Percentiles rank a stretch among this genome's conserved stretches.
Conservation (phyloP, 441 rosid genomes). For the Erodium texanum region DNA sequence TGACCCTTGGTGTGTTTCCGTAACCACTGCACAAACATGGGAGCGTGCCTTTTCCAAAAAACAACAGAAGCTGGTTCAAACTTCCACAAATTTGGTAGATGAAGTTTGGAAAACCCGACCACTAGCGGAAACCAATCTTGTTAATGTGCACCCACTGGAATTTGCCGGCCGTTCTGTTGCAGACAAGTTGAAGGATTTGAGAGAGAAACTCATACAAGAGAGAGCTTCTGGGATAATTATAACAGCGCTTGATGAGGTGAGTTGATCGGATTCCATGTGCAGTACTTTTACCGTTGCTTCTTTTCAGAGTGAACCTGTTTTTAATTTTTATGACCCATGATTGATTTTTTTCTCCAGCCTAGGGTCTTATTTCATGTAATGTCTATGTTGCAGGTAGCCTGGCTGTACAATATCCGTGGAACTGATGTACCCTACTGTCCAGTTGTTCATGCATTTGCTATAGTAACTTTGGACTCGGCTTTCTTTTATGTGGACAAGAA, state of each 20-base stretch:
- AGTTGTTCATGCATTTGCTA: constrained; percentile 89
- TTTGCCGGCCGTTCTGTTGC: constrained; percentile 65
- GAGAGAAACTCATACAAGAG: constrained; percentile 49
- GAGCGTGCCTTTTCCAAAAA: constrained; percentile 48
- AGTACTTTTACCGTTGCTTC: constrained; percentile 1
- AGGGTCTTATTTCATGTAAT: constrained; percentile 3
- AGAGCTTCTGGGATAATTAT: constrained; percentile 55
- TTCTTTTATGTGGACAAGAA: constrained; percentile 71
- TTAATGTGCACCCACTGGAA: constrained; percentile 58
- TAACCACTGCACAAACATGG: constrained; percentile 79
- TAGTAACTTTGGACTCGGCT: constrained; percentile 57
- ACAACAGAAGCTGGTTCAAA: constrained; percentile 62
- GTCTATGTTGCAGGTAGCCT: constrained; percentile 68
- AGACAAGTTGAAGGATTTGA: constrained; percentile 56
- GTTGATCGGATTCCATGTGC: constrained; percentile 8
- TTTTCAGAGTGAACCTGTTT: neutral
- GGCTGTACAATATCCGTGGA: constrained; percentile 94
- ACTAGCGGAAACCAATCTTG: constrained; percentile 45
- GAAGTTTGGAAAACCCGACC: constrained; percentile 80
- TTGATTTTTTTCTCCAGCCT: neutral
- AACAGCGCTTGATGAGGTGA: constrained; percentile 85
- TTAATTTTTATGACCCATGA: neutral
- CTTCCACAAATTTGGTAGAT: constrained; percentile 71
- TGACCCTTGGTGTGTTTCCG: constrained; percentile 83
- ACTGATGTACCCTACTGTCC: constrained; percentile 84